Evolutionary conservation across 2,329 filamentous ascomycete species (phyloP).

Genomic region (Fusarium floridanum): DNA sequence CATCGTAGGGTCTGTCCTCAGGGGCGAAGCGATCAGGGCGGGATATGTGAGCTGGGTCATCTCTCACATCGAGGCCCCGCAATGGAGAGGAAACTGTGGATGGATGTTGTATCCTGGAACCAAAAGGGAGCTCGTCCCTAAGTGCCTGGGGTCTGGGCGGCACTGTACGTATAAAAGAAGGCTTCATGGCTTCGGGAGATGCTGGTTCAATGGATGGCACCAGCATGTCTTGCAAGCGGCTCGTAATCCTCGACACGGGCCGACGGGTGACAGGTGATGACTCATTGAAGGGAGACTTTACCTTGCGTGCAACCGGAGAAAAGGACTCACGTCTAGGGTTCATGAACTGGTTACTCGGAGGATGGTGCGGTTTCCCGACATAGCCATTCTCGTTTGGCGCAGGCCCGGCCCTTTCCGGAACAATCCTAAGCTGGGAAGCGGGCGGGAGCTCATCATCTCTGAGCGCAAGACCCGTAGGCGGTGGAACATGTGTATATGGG

Average conservation of each 20-base stretch:
- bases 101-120: constrained; percentile 36
- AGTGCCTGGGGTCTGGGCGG: constrained; percentile 46
- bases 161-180: constrained; percentile 52
- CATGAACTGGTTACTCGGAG: constrained; percentile 34
- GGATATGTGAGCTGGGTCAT: constrained; percentile 31
- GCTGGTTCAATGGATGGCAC: constrained; percentile 61
- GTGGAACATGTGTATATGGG: constrained; percentile 26
- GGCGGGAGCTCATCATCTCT: constrained; percentile 32
- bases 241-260: constrained; percentile 25
- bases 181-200: constrained; percentile 53
- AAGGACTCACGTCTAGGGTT: constrained; percentile 31
- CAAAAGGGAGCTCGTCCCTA: constrained; percentile 36
- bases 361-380: constrained; percentile 41
- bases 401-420: constrained; percentile 33
- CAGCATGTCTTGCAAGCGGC: constrained; percentile 56
- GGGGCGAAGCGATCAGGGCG: constrained; percentile 30
- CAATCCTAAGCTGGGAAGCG: constrained; percentile 37
- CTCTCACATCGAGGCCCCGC: constrained; percentile 30
- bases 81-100: constrained; percentile 37
- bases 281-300: constrained; percentile 43
- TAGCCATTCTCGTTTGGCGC: constrained; percentile 47
- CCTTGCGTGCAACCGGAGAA: constrained; percentile 44
- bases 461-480: constrained; percentile 15
- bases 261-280: constrained; percentile 38
- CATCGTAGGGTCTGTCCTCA: constrained; percentile 14